A percentile compares a stretch with the other conserved stretches of the same genome.
phyloP scores from a whole-genome alignment of 2,329 filamentous ascomycete genomes.

The Claviceps sp. region DNA sequence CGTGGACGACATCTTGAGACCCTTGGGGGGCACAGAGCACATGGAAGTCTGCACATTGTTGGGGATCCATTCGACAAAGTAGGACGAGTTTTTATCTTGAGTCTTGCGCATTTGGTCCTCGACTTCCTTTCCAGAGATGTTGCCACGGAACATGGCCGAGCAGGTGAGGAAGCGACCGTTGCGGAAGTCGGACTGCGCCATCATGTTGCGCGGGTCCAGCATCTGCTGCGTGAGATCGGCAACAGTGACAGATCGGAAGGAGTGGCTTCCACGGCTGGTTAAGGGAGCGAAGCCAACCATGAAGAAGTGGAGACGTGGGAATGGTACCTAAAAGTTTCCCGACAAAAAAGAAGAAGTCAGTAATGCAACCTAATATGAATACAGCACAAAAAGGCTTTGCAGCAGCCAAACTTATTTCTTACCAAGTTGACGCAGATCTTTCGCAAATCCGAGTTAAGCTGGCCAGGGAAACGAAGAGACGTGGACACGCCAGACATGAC shows the following conservation, averaged over 20 bases:
- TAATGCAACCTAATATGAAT: background rate
- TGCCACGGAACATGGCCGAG: conserved; percentile 98
- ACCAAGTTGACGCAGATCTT: conserved; percentile 96
- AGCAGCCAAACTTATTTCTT: background rate
- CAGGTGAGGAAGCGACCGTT: conserved; percentile 99
- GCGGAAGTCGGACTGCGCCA: conserved; percentile 99
- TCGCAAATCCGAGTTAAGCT: conserved; percentile 98
- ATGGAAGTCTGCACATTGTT: conserved; percentile 99
- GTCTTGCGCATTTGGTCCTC: conserved; percentile 99
- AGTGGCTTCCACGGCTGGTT: conserved; percentile 70
- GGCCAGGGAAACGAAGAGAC: conserved; percentile 95
- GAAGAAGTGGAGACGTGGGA: conserved; percentile 99
- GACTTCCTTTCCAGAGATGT: conserved; percentile 99
- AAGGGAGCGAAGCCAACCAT: conserved; percentile 99
- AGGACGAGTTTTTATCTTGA: conserved; percentile 98
- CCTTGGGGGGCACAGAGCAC: conserved; percentile 94
- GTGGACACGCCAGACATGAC: conserved; percentile 99
- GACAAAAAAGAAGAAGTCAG: background rate
- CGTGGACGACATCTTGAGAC: conserved; percentile 96
- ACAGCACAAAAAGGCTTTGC: background rate
- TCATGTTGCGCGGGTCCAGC: conserved; percentile 99
- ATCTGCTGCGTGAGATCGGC: conserved; percentile 99
- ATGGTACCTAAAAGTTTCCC: conserved; percentile 53
- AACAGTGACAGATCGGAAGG: conserved; percentile 94
- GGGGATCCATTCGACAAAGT: conserved; percentile 99